Conservation (phyloP, 2,329 filamentous ascomycete species). For the Colletotrichum somersetense region DNA sequence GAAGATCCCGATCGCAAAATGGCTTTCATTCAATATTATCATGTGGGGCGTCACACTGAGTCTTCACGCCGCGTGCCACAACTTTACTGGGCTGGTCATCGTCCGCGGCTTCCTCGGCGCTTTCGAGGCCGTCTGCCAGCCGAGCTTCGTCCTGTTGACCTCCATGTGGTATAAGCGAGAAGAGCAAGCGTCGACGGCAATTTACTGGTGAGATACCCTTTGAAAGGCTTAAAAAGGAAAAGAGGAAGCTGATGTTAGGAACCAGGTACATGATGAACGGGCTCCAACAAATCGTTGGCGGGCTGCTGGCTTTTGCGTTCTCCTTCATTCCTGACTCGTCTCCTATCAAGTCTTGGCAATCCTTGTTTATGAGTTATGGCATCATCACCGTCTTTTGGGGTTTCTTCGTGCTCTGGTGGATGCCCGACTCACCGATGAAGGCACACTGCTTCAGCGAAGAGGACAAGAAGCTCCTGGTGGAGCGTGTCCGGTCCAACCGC, state of each 20-base stretch:
- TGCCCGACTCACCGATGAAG: slow-evolving; percentile 65
- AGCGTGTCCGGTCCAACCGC: slow-evolving; percentile 54
- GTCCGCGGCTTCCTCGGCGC: slow-evolving; percentile 59
- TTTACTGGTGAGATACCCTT: slow-evolving; percentile 37
- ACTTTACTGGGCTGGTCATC: slow-evolving; percentile 55
- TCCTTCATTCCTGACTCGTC: slow-evolving; percentile 48
- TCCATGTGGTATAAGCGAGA: slow-evolving; percentile 51
- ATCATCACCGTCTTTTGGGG: slow-evolving; percentile 52
- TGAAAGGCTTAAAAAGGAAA: too few species aligned
- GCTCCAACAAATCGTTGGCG: slow-evolving; percentile 54
- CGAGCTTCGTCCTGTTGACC: slow-evolving; percentile 58
- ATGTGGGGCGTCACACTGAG: slow-evolving; percentile 57
- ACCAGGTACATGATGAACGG: slow-evolving; percentile 52
- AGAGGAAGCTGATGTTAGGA: not conserved
- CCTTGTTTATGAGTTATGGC: slow-evolving; percentile 58
- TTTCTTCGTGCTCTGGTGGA: slow-evolving; percentile 52
- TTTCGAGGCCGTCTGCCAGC: slow-evolving; percentile 61
- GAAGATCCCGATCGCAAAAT: slow-evolving; percentile 55
- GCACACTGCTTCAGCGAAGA: slow-evolving; percentile 62
- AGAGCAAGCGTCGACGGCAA: slow-evolving; percentile 50
- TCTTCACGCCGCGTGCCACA: slow-evolving; percentile 51
- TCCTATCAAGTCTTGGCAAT: slow-evolving; percentile 54
- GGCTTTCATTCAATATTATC: slow-evolving; percentile 54
- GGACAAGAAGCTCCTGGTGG: slow-evolving; percentile 53
- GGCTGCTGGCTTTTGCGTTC: slow-evolving; percentile 55